These are phyloP conservation scores for Globisporangium iwayamae DNA, from an alignment of 352 stramenopile genomes.

Conservation along the genomic window DNA sequence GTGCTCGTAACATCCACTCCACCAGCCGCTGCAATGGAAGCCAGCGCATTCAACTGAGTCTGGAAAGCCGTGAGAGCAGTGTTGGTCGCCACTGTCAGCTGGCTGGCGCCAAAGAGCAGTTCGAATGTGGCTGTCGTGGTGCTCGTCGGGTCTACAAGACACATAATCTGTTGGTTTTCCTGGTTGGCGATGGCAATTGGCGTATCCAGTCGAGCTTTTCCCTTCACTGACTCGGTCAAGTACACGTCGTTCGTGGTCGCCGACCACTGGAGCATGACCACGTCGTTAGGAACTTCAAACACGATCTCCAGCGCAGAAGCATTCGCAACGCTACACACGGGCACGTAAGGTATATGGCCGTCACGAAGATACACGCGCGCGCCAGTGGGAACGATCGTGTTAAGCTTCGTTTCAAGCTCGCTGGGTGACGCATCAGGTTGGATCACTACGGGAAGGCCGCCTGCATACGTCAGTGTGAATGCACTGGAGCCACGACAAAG, in stretches of 20 bases:
- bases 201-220: conserved; percentile 24
- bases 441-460: conserved; percentile 19
- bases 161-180: conserved; percentile 53
- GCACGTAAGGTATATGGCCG: conserved; percentile 31
- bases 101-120: conserved; percentile 35
- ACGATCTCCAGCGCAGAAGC: conserved; percentile 43
- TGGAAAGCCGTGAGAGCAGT: conserved; percentile 32
- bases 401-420: conserved; percentile 51
- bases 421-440: conserved; percentile 36
- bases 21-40: conserved; percentile 31
- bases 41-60: conserved; percentile 48
- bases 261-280: conserved; percentile 49
- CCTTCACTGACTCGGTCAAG: conserved; percentile 58
- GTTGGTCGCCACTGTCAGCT: conserved; percentile 35
- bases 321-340: conserved; percentile 59
- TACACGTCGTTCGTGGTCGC: conserved; percentile 56
- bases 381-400: conserved; percentile 39
- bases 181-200: conserved; percentile 49
- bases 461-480: conserved; percentile 49
- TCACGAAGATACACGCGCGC: conserved; percentile 43
- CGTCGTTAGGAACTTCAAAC: conserved; percentile 55
- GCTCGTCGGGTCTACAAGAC: conserved; percentile 35
- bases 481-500: conserved; percentile 35
- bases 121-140: conserved; percentile 41
- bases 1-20: conserved; percentile 49